Evolutionary conservation across 768 basidiomycete genomes (phyloP), one percentile per base, ranked within the genome.

Genomic region (Hydnum rufescens): DNA sequence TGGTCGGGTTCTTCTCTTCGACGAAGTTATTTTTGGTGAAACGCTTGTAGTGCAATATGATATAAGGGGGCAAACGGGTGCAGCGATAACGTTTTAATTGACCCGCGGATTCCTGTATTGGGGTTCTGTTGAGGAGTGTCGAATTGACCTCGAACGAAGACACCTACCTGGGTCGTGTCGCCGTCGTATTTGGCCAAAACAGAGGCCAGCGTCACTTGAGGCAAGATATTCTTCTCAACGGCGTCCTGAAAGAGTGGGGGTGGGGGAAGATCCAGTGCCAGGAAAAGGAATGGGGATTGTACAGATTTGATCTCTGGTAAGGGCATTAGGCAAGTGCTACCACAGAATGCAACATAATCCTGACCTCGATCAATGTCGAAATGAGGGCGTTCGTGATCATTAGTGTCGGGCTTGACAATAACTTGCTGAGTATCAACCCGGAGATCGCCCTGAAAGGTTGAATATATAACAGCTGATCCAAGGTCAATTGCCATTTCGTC

Each of bases 1-100:
- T 92, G 1, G 95, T 99, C 4, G 93, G 93, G 61, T 99, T 99
- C 67, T 95, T 95, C 65, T 99, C 95, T 65, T 96, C 93, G 4
- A 96, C 90, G 60, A 97, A 96, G 51, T 73, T 73, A 64, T 97
- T 99, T 64, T 86, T 95, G 23, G 87, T 90, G 67, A 97, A 99
- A 34, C 95, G 78, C 64, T 92, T 97, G 72, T 82, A 92, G 64
- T 93, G 86, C 19, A 96, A 70, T 60, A 97, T 83, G 60, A 99
- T 79, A 63, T 95, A 96, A 49, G 74, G 85, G 34, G 95, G 95
- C 55, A 99, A 69, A 32, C 74, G 72, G 60, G 85, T 84, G 59
- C 92, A 81, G 64, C 96, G 92, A 67, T 82, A 96, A 53, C 90
- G 74, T 59, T 84, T 79, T 32, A 99, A 67, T 65, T 79, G 82